These are phyloP conservation scores for Penicillium nordicum DNA, from an alignment of 2,329 filamentous ascomycete species.

Conservation along the genomic window DNA sequence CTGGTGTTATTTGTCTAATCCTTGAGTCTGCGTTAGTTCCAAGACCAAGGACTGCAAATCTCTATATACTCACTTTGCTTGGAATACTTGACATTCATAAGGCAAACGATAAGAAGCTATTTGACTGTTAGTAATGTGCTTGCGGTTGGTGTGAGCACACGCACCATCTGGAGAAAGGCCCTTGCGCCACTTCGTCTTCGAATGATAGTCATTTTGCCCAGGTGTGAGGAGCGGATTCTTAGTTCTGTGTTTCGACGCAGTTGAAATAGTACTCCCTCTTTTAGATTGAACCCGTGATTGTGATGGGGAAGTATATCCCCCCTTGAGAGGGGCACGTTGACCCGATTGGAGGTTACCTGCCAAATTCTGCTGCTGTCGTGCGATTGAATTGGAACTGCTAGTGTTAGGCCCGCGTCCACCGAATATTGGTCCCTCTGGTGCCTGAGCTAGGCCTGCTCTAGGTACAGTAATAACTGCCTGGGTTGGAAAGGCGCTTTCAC, in stretches of 20 bases:
- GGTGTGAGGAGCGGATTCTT: no score
- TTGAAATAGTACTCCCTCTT: not conserved
- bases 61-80: not conserved
- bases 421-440: not conserved
- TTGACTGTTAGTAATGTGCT: not conserved
- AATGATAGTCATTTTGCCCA: not conserved
- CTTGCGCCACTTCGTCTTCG: constrained; percentile 2
- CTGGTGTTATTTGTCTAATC: not conserved
- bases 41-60: not conserved
- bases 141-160: not conserved
- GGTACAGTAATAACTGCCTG: not conserved
- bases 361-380: not conserved
- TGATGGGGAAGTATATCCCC: not conserved
- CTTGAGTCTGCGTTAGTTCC: not conserved
- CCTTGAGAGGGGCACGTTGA: not conserved
- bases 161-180: not conserved
- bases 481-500: not conserved
- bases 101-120: constrained; percentile 2
- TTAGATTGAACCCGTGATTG: not conserved
- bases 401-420: not conserved
- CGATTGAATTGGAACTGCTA: no score
- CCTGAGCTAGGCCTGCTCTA: not conserved
- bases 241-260: not conserved
- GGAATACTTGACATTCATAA: not conserved
- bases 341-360: not conserved